Percentiles rank a stretch among this genome's conserved stretches.
Evolutionary conservation across 164 flowering plant genomes (phyloP).

Genomic region (Cinnamomum micranthum): DNA sequence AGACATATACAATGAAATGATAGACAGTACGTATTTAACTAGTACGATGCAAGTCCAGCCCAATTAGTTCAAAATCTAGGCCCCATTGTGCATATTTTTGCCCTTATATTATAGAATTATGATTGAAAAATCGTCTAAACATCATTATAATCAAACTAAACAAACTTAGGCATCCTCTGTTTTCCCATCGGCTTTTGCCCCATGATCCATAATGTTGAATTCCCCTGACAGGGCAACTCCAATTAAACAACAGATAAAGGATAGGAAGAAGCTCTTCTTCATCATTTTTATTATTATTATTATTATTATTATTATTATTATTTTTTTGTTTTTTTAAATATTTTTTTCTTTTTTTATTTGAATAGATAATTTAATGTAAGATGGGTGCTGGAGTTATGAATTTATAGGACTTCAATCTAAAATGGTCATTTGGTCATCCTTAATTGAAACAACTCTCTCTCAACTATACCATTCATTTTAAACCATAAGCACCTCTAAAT

Average conservation of each 20-base stretch:
- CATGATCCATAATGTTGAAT: constrained; percentile 36
- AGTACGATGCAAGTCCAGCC: too few species aligned
- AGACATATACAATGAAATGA: too few species aligned
- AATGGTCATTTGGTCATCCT: not conserved
- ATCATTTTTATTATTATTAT: not conserved
- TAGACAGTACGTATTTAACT: too few species aligned
- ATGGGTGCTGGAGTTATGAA: not conserved
- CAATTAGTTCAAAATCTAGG: too few species aligned
- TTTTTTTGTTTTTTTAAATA: too few species aligned
- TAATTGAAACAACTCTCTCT: constrained; percentile 8
- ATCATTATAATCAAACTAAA: not conserved
- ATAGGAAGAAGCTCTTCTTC: not conserved
- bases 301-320: not conserved
- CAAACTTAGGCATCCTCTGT: constrained; percentile 40
- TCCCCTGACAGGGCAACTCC: not conserved
- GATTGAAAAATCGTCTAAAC: too few species aligned
- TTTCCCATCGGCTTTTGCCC: constrained; percentile 43
- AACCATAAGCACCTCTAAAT: not conserved
- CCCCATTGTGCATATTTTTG: too few species aligned
- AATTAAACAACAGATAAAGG: constrained; percentile 2
- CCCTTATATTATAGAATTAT: too few species aligned
- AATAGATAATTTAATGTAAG: not conserved
- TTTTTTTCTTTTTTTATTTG: too few species aligned
- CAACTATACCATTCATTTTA: not conserved
- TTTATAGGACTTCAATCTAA: not conserved